Conservation (phyloP, 1,284 basidiomycete species). For the Trichosporon sp. region DNA sequence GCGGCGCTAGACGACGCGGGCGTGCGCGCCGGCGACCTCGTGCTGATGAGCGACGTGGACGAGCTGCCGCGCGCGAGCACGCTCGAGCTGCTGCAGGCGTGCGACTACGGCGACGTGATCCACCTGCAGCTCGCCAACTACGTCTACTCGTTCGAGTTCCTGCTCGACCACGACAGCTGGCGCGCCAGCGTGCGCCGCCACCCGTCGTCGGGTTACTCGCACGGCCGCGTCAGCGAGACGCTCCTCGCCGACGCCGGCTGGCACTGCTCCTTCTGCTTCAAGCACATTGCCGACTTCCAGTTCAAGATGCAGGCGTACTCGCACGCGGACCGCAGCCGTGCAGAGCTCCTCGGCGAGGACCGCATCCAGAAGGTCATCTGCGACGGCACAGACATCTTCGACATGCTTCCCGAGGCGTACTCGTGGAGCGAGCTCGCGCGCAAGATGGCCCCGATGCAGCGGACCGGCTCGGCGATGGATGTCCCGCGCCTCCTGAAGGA, state of each 20-base stretch:
- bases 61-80: slow-evolving; percentile 62
- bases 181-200: not conserved
- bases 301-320: slow-evolving; percentile 33
- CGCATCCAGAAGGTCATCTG: slow-evolving; percentile 25
- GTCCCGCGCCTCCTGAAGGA: slow-evolving; percentile 22
- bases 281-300: slow-evolving; percentile 27
- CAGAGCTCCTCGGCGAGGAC: slow-evolving; percentile 11
- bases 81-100: slow-evolving; percentile 58
- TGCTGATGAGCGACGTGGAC: slow-evolving; percentile 66
- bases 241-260: slow-evolving; percentile 60
- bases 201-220: slow-evolving; percentile 29
- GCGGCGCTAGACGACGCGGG: not conserved
- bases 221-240: slow-evolving; percentile 49
- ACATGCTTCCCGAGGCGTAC: slow-evolving; percentile 33
- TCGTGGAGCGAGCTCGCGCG: slow-evolving; percentile 27
- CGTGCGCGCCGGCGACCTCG: slow-evolving; percentile 38
- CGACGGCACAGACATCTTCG: slow-evolving; percentile 27
- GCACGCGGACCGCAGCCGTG: slow-evolving; percentile 31
- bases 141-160: slow-evolving; percentile 64
- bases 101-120: slow-evolving; percentile 43
- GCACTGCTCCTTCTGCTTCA: slow-evolving; percentile 47
- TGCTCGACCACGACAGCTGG: slow-evolving; percentile 36
- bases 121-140: slow-evolving; percentile 63
- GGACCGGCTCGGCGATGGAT: slow-evolving; percentile 15
- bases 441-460: slow-evolving; percentile 16